phyloP scores from a whole-genome alignment of 2,329 filamentous ascomycete species.

The Aspergillus cejpii region DNA sequence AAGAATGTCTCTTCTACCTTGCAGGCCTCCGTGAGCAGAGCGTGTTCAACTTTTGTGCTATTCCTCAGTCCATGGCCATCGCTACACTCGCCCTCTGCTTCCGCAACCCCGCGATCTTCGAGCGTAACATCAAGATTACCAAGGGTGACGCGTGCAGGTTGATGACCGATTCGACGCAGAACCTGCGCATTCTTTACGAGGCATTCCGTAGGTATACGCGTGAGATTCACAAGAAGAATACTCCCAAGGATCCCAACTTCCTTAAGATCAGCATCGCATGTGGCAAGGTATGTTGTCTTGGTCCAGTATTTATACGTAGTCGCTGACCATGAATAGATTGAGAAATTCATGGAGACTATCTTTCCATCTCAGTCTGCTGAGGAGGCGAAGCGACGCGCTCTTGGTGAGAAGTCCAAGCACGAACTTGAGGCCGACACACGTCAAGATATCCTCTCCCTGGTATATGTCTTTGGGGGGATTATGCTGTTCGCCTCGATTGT shows the following conservation, averaged over 20 bases:
- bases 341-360: slow-evolving; percentile 90
- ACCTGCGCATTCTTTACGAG: slow-evolving; percentile 71
- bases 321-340: slow-evolving; percentile 54
- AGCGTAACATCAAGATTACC: slow-evolving; percentile 89
- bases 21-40: slow-evolving; percentile 91
- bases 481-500: slow-evolving; percentile 63
- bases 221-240: slow-evolving; percentile 87
- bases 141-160: slow-evolving; percentile 88
- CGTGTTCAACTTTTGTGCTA: slow-evolving; percentile 98
- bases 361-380: slow-evolving; percentile 79
- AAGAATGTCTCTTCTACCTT: slow-evolving; percentile 97
- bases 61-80: slow-evolving; percentile 95
- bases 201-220: slow-evolving; percentile 72
- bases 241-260: slow-evolving; percentile 86
- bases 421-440: slow-evolving; percentile 48
- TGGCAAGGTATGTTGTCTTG: slow-evolving; percentile 69
- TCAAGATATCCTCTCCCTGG: slow-evolving; percentile 56
- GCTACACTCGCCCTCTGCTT: slow-evolving; percentile 88
- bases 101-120: slow-evolving; percentile 78
- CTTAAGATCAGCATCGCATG: slow-evolving; percentile 86
- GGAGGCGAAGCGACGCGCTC: slow-evolving; percentile 41
- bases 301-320: too few species aligned
- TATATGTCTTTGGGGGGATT: slow-evolving; percentile 63
- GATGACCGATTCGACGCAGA: slow-evolving; percentile 91
- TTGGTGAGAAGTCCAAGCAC: slow-evolving; percentile 45